Evolutionary conservation across 257 asterid genomes (phyloP).

Genomic region (Echites panduratus): DNA sequence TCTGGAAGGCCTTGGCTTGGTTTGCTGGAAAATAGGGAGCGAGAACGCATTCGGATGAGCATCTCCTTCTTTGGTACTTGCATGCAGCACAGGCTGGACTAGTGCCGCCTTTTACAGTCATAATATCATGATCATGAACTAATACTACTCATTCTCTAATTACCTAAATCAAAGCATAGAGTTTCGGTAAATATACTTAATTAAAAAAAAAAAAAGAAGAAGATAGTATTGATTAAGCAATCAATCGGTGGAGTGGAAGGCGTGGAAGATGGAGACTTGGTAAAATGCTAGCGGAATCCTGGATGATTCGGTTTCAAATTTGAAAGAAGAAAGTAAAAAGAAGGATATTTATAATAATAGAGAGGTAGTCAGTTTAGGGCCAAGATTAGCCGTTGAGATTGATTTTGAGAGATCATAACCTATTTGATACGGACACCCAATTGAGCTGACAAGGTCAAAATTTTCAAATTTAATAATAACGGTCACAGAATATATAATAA

Average conservation of each 20-base stretch:
- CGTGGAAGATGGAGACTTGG: constrained; percentile 12
- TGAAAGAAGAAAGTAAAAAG: neutral
- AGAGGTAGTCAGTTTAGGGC: neutral
- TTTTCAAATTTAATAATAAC: neutral
- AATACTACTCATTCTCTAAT: neutral
- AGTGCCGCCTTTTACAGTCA: constrained; percentile 45
- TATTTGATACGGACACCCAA: neutral
- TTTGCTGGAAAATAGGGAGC: constrained; percentile 68
- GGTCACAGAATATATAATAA: neutral
- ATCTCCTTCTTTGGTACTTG: constrained; percentile 58
- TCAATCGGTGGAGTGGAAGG: too few relatives aligned
- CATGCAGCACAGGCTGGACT: constrained; percentile 80
- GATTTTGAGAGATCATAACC: constrained; percentile 5
- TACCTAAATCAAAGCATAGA: neutral
- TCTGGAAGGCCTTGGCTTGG: constrained; percentile 41
- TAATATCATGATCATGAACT: constrained; percentile 16
- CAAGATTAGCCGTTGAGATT: constrained; percentile 8
- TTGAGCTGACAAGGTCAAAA: neutral
- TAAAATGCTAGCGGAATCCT: constrained; percentile 15
- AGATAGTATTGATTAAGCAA: too few relatives aligned
- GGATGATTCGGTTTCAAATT: constrained; percentile 21
- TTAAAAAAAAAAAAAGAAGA: too few relatives aligned
- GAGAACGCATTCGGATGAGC: constrained; percentile 43
- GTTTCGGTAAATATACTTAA: neutral
- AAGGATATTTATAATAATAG: neutral